Evolutionary conservation across 2,329 filamentous ascomycete genomes (phyloP), one percentile per base, ranked within the genome.

Genomic region (Arthrobotrys iridis): DNA sequence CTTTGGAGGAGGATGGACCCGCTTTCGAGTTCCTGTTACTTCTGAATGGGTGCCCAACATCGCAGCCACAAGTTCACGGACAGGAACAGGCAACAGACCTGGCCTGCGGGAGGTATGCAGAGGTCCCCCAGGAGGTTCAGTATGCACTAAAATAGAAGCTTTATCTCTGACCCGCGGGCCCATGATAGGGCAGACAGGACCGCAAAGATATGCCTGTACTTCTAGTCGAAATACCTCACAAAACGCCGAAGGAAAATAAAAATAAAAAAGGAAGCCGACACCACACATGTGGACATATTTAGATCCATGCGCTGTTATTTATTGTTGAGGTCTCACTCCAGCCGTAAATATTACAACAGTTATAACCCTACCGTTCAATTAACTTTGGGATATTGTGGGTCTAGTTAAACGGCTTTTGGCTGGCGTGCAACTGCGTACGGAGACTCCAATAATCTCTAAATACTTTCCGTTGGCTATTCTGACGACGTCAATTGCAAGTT

Each of bases 1-100:
- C 13, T 43, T 41, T 65, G 22, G 60, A 50, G 45, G 37, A 57
- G 59, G 48, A 37, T 43, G 52, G 68, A 67, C 70, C 70, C 70
- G 66, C 70, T 60, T 41, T 26, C 28, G 2, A 40, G 4, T 41
- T 30, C 52, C 24, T 35, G 28, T 63, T 37, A 13, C 52, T 58
- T 68, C 40, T 46, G 11, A 66, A 62, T 73, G 60, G 68, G 46
- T 46, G 26, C 24, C 45, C 33, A 57, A 40, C 26, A 62, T 67
- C 70, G 62, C n/a, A n/a, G n/a, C 68, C 60, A 66, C 68, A 55
- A 55, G 52, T 74, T 63, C 46, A 20, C 55, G 50, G 43, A 74
- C 46, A 52, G 33, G 62, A 48, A 41, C 43, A 62, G 50, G 30
- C 64, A 59, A 45, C 20, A 22, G 50, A 20, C 10, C 18, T n/a